A percentile compares a stretch with the other conserved stretches of the same genome.
Evolutionary conservation across 2,329 filamentous ascomycete species (phyloP).

Genomic region (Pyricularia pennisetigena): DNA sequence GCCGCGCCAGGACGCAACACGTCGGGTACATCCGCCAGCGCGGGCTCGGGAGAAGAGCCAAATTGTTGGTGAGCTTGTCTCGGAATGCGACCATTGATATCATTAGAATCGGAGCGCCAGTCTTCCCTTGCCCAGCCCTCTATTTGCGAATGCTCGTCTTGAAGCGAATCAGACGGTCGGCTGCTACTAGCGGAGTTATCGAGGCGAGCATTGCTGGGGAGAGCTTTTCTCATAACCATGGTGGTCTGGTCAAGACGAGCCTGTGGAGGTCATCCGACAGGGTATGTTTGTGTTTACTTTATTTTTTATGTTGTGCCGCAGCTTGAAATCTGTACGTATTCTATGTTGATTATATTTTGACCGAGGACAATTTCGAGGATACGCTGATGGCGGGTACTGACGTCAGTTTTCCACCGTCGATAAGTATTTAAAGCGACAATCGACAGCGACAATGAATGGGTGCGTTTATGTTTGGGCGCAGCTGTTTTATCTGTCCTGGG

Average conservation of each 20-base stretch:
- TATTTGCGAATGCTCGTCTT: background rate
- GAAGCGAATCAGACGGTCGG: background rate
- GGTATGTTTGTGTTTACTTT: background rate
- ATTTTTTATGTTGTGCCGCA: background rate
- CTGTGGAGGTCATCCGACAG: background rate
- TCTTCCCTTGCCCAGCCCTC: constrained; percentile 11
- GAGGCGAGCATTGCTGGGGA: constrained; percentile 18
- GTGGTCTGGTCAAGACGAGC: constrained; percentile 8
- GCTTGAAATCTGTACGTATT: background rate
- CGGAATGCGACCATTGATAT: background rate
- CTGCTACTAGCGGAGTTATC: constrained; percentile 6
- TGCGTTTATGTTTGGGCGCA: too few relatives aligned
- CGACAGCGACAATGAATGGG: background rate
- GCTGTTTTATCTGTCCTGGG: background rate
- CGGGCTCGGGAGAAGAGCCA: background rate
- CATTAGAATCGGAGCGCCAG: constrained; percentile 10
- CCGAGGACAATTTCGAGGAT: background rate
- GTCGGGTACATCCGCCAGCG: constrained; percentile 14
- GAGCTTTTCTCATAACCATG: constrained; percentile 32
- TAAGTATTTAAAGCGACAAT: background rate
- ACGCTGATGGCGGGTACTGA: background rate
- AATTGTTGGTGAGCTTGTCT: background rate
- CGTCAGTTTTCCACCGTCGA: background rate
- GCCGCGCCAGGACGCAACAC: constrained; percentile 19
- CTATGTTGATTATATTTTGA: background rate